Conservation (phyloP, 1,284 basidiomycete genomes). For the Apiotrichum mycotoxinovorans region DNA sequence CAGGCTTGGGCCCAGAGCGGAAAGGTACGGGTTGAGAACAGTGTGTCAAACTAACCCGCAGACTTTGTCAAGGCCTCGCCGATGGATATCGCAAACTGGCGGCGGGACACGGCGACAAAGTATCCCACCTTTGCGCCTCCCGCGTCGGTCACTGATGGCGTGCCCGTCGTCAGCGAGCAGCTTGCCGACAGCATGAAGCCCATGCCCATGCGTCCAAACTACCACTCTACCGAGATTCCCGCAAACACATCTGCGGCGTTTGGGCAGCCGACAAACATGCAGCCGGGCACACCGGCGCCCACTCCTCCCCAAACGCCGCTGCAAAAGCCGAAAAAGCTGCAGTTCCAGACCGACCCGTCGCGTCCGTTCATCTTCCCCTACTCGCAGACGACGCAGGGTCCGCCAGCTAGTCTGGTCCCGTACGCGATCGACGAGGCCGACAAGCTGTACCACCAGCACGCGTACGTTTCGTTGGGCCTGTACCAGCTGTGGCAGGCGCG, state of each 20-base stretch:
- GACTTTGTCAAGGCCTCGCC: constrained; percentile 76
- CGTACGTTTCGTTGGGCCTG: constrained; percentile 82
- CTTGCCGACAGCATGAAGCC: constrained; percentile 88
- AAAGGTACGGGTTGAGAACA: constrained; percentile 54
- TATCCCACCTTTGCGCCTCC: constrained; percentile 84
- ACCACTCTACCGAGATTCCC: constrained; percentile 57
- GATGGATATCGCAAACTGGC: constrained; percentile 79
- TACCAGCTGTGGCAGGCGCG: constrained; percentile 93
- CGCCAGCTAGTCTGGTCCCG: constrained; percentile 62
- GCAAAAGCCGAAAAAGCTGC: constrained; percentile 89
- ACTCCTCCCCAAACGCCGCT: constrained; percentile 76
- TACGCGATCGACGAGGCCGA: constrained; percentile 95
- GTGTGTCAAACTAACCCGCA: constrained; percentile 12
- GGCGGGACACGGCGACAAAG: constrained; percentile 83
- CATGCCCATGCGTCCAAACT: constrained; percentile 85
- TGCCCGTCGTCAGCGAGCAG: constrained; percentile 54
- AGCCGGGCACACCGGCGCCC: constrained; percentile 80
- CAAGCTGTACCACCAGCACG: constrained; percentile 80
- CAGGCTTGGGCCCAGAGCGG: constrained; percentile 61
- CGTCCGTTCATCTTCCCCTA: constrained; percentile 96
- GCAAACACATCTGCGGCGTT: constrained; percentile 20
- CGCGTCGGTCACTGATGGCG: constrained; percentile 47
- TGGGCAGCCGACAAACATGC: constrained; percentile 9
- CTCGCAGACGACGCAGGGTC: constrained; percentile 56
- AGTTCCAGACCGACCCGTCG: constrained; percentile 95